These are phyloP conservation scores for Hylodesmum podocarpum DNA, from an alignment of 306 rosid species.

Conservation along the genomic window DNA sequence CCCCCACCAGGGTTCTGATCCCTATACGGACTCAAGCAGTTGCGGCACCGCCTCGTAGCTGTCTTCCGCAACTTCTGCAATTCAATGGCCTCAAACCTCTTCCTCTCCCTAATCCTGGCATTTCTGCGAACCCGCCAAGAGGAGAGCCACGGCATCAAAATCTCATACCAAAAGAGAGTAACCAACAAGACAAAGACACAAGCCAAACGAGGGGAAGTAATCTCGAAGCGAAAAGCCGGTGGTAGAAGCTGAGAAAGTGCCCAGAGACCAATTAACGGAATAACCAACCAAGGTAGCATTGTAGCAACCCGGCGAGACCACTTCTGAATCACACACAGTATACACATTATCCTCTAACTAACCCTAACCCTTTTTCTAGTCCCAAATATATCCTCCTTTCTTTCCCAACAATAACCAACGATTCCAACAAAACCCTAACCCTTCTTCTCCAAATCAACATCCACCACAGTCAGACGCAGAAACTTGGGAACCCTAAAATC, in stretches of 20 bases:
- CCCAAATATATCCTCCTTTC: background rate
- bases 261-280: slow-evolving; percentile 95
- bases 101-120: slow-evolving; percentile 82
- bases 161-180: slow-evolving; percentile 98
- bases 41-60: slow-evolving; percentile 85
- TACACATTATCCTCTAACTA: slow-evolving; percentile 98
- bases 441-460: slow-evolving; percentile 36
- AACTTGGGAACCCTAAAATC: slow-evolving; percentile 74
- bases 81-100: slow-evolving; percentile 87
- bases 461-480: slow-evolving; percentile 33
- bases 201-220: slow-evolving; percentile 91
- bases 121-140: slow-evolving; percentile 89
- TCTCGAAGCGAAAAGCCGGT: slow-evolving; percentile 92
- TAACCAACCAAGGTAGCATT: slow-evolving; percentile 99
- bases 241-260: slow-evolving; percentile 98
- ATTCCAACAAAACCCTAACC: slow-evolving; percentile 56
- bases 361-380: slow-evolving; percentile 32
- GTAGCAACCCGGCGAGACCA: slow-evolving; percentile 99
- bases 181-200: slow-evolving; percentile 91
- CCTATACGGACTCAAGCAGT: slow-evolving; percentile 87
- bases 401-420: slow-evolving; percentile 36
- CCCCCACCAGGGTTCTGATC: slow-evolving; percentile 99
- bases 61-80: slow-evolving; percentile 90
- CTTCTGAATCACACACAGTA: slow-evolving; percentile 99
- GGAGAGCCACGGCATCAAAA: slow-evolving; percentile 97